phyloP scores from a whole-genome alignment of 148 eudicot genomes.

The Amaranthus cruentus region DNA sequence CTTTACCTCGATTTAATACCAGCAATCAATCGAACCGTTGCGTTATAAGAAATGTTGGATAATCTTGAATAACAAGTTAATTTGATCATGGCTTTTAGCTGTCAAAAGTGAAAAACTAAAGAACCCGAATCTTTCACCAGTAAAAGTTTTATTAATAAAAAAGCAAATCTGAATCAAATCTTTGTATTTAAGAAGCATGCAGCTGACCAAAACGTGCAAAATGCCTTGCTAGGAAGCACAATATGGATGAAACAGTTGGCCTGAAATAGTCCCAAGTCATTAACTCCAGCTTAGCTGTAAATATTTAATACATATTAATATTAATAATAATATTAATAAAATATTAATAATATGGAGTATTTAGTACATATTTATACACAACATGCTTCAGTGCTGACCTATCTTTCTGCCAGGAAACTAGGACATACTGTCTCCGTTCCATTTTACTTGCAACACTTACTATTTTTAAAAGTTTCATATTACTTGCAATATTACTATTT shows the following conservation, averaged over 20 bases:
- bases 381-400: no score
- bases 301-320: not conserved
- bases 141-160: not conserved
- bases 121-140: not conserved
- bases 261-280: constrained; percentile 1
- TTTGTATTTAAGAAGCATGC: constrained; percentile 6
- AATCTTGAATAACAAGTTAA: not conserved
- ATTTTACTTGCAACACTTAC: no score
- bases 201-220: constrained; percentile 14
- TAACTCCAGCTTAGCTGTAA: constrained; percentile 17
- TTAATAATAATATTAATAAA: not conserved
- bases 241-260: constrained; percentile 7
- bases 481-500: no score
- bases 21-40: no score
- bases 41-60: not conserved
- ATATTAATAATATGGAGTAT: no score
- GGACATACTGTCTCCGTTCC: no score
- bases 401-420: no score
- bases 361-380: no score
- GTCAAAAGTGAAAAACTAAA: constrained; percentile 6
- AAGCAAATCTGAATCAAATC: constrained; percentile 14
- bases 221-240: constrained; percentile 14
- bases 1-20: no score
- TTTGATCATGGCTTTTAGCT: constrained; percentile 8
- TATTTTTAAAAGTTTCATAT: no score